These are phyloP conservation scores for Choanephora cucurbitarum DNA, from an alignment of 371 early-diverging fungal species.

Conservation along the genomic window DNA sequence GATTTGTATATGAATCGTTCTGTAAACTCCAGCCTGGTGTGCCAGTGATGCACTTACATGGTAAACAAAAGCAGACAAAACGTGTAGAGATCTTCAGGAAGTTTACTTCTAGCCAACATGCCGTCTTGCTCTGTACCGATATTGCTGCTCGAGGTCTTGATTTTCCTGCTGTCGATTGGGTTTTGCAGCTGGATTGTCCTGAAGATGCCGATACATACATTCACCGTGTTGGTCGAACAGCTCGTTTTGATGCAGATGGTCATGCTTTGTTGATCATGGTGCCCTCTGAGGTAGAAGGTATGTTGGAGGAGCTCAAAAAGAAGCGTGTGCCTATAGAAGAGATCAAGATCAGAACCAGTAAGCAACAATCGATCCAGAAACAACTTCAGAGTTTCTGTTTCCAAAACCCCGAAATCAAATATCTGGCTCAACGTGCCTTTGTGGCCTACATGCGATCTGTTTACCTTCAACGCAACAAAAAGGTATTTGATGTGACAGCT, in stretches of 20 bases:
- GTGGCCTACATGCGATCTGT: conserved; percentile 93
- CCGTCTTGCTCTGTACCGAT: conserved; percentile 93
- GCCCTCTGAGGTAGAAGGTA: conserved; percentile 86
- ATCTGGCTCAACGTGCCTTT: conserved; percentile 93
- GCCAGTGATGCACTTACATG: conserved; percentile 89
- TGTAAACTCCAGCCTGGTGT: conserved; percentile 94
- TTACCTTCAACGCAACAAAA: conserved; percentile 86
- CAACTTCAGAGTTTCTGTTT: conserved; percentile 91
- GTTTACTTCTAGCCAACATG: conserved; percentile 74
- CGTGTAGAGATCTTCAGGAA: conserved; percentile 89
- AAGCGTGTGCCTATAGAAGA: conserved; percentile 85
- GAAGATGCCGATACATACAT: conserved; percentile 96
- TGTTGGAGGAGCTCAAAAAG: conserved; percentile 69
- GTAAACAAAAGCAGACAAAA: conserved; percentile 94
- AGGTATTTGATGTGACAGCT: conserved; percentile 80
- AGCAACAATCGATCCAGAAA: conserved; percentile 73
- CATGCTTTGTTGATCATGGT: conserved; percentile 84
- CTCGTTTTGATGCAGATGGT: conserved; percentile 89
- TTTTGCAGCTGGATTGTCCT: conserved; percentile 97
- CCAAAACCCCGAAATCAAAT: conserved; percentile 92
- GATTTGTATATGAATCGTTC: conserved; percentile 93
- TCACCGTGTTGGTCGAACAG: conserved; percentile 98
- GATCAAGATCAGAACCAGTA: conserved; percentile 80
- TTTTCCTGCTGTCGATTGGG: conserved; percentile 98
- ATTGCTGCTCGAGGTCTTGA: conserved; percentile 98